Evolutionary conservation across 2,329 filamentous ascomycete species (phyloP), one percentile per base, ranked within the genome.

Genomic region (Penicillium oxalicum): DNA sequence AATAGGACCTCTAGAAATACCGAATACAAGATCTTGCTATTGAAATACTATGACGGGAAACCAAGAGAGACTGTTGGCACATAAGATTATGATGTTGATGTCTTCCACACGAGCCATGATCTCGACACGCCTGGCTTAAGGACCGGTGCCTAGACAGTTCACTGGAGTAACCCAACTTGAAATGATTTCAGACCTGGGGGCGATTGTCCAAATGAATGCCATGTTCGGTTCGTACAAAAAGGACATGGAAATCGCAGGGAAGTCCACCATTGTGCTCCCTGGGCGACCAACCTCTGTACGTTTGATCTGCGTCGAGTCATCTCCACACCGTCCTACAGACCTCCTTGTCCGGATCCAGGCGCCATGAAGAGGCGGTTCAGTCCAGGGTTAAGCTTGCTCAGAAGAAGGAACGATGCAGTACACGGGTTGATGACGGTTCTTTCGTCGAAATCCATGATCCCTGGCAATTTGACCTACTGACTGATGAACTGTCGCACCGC

Each of bases 401-500:
- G 18, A 18, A 18, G 18, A 24, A 25, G 29, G 3, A 24, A 42
- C 28, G 24, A 13, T 33, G 40, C 12, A 33, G 27, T 33, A 34
- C 40, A 33, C 27, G 27, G 40, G 29, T 11, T 11, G 29, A 32
- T 11, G 29, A 32, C 29, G 29, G 29, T 32, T 32, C 29, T 11
- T 32, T 4, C 29, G 11, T 32, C 29, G 29, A 32, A 4, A 4
- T 36, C 12, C n/a, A 24, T 44, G 41, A 44, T 44, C 41, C 41
- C 27, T 27, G 41, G 36, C 40, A 47, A 48, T 39, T 38, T 40
- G 43, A 34, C 47, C 54, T 50, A 59, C 56, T 59, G 57, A 58
- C 55, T 50, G 56, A 56, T 61, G 53, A 56, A 56, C 44, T 59
- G 57, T 60, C 56, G 48, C 51, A 58, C 38, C 43, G 32, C 25